A percentile compares a stretch with the other conserved stretches of the same genome.
Conservation (phyloP, 78 protist species). For the Dictyostelium citrinum region DNA sequence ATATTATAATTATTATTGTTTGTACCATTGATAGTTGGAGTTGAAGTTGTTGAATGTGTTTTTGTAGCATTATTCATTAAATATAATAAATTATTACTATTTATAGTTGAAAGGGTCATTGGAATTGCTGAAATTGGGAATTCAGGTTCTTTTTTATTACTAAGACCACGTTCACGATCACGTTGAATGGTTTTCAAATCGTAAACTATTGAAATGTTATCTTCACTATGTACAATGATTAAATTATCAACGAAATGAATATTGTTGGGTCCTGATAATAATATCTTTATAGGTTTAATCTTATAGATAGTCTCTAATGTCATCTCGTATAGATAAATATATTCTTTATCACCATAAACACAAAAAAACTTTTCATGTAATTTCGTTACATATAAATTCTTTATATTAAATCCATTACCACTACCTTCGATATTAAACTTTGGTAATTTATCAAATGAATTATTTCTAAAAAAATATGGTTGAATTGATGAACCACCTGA, state of each 20-base stretch:
- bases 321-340: slow-evolving; percentile 42
- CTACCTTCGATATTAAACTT: slow-evolving; percentile 17
- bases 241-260: slow-evolving; percentile 71
- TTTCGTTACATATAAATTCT: slow-evolving; percentile 21
- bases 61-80: slow-evolving; percentile 1
- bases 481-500: slow-evolving; percentile 67
- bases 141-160: neutral
- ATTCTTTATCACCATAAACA: slow-evolving; percentile 23
- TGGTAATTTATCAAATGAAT: slow-evolving; percentile 47
- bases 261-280: slow-evolving; percentile 35
- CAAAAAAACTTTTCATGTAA: slow-evolving; percentile 37
- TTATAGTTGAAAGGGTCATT: neutral
- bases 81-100: neutral
- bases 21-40: neutral
- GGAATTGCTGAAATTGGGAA: slow-evolving; percentile 73
- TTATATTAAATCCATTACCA: slow-evolving; percentile 3
- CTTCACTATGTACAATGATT: slow-evolving; percentile 59
- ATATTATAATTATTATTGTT: neutral
- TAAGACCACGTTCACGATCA: neutral
- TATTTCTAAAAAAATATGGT: slow-evolving; percentile 47
- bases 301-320: slow-evolving; percentile 46
- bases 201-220: slow-evolving; percentile 34
- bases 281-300: slow-evolving; percentile 22
- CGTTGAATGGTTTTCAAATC: slow-evolving; percentile 41
- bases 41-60: neutral